A percentile compares a stretch with the other conserved stretches of the same genome.
Conservation (phyloP, 176 grass and related monocot genomes). For the Typha latifolia region DNA sequence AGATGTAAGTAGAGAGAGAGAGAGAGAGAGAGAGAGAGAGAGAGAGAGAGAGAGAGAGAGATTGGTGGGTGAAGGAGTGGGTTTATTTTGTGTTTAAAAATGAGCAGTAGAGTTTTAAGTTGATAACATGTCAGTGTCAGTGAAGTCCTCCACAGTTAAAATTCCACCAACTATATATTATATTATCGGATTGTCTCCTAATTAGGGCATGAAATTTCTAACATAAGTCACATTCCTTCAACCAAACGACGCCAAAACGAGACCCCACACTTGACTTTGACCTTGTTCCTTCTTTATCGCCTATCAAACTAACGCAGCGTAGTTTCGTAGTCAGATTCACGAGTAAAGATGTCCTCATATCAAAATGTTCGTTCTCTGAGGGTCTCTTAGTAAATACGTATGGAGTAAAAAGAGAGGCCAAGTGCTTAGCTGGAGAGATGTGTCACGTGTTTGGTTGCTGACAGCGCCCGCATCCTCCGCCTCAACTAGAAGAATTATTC, state of each 20-base stretch:
- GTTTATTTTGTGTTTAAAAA: not conserved
- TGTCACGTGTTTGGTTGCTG: slow-evolving; percentile 6
- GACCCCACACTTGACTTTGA: not conserved
- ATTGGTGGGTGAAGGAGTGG: not conserved
- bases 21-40: not conserved
- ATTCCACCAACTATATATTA: not conserved
- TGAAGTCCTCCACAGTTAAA: slow-evolving; percentile 5
- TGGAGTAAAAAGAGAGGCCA: not conserved
- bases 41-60: not conserved
- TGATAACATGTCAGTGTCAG: slow-evolving; percentile 1
- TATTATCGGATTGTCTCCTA: not conserved
- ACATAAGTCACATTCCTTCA: not conserved
- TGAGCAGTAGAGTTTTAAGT: not conserved
- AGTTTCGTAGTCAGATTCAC: not conserved
- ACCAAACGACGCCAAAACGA: not conserved
- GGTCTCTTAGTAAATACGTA: not conserved
- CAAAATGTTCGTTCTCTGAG: not conserved
- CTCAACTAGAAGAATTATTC: slow-evolving; percentile 10
- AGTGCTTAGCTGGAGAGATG: not conserved
- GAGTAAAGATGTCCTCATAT: not conserved
- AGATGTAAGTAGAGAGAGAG: not conserved
- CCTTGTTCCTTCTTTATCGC: not conserved
- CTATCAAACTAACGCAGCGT: not conserved
- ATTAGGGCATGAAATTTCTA: slow-evolving; percentile 4
- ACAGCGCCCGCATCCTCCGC: not conserved